phyloP scores from a whole-genome alignment of 495 filamentous ascomycete species.

The Penicillium diatomitis region DNA sequence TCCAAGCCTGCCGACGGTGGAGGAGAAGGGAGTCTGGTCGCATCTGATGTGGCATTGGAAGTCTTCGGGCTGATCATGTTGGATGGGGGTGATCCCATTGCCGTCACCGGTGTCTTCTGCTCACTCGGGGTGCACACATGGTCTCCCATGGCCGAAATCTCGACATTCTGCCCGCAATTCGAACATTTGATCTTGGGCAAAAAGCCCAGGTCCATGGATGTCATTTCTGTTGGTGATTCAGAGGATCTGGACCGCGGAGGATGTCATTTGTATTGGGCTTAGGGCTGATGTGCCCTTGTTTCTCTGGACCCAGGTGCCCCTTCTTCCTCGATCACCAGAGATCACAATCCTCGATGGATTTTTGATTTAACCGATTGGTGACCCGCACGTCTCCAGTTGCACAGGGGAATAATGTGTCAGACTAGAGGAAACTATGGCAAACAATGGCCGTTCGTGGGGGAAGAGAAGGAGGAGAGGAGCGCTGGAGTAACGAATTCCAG shows the following conservation, averaged over 20 bases:
- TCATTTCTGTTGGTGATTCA: constrained; percentile 6
- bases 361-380: no score
- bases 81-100: not conserved
- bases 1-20: constrained; percentile 24
- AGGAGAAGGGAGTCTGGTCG: constrained; percentile 32
- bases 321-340: no score
- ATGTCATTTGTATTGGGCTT: not conserved
- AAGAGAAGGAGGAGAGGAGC: no score
- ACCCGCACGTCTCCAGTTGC: no score
- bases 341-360: no score
- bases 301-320: no score
- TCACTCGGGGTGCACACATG: constrained; percentile 53
- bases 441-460: no score
- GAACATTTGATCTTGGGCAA: constrained; percentile 96
- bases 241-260: not conserved
- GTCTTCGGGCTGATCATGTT: not conserved
- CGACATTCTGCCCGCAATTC: constrained; percentile 71
- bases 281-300: not conserved
- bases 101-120: constrained; percentile 1
- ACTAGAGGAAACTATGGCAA: no score
- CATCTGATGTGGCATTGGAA: constrained; percentile 11
- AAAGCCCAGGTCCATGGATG: constrained; percentile 42
- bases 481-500: no score
- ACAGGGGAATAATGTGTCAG: no score
- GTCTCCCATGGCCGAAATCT: constrained; percentile 87